phyloP scores from a whole-genome alignment of 2,329 filamentous ascomycete genomes.

The Cladosporium sp. region DNA sequence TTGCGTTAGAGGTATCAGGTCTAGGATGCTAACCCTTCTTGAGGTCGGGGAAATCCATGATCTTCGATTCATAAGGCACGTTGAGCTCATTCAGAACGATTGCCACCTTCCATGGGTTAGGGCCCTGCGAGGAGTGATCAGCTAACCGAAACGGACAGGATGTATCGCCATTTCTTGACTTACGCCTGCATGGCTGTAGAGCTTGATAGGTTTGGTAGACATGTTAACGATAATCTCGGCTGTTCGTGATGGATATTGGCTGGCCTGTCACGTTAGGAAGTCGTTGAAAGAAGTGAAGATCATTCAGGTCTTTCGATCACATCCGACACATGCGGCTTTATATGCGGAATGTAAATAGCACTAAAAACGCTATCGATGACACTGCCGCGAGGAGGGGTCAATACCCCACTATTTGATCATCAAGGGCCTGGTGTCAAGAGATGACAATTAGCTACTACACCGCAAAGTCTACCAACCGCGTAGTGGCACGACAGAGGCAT shows the following conservation, averaged over 20 bases:
- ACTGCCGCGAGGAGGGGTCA: not conserved
- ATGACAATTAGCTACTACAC: too few relatives aligned
- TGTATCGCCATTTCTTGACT: not conserved
- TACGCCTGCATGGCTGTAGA: conserved; percentile 25
- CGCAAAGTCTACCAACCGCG: too few relatives aligned
- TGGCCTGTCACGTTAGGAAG: too few relatives aligned
- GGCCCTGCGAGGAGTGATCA: conserved; percentile 21
- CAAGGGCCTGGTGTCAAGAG: too few relatives aligned
- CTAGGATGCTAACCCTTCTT: conserved; percentile 27
- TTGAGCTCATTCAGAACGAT: conserved; percentile 43
- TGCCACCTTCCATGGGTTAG: conserved; percentile 43
- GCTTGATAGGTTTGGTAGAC: conserved; percentile 24
- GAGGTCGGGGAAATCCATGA: conserved; percentile 35
- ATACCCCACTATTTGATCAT: too few relatives aligned
- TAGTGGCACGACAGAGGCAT: too few relatives aligned
- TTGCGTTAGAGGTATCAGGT: not conserved
- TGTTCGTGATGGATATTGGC: too few relatives aligned
- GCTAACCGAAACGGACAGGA: not conserved
- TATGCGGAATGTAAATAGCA: too few relatives aligned
- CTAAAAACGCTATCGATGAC: too few relatives aligned
- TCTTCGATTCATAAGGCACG: conserved; percentile 37
- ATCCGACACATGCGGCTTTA: too few relatives aligned
- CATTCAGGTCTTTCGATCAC: too few relatives aligned
- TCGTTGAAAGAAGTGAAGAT: too few relatives aligned
- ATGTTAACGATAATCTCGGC: not conserved